Conservation (phyloP, 179 eudicot genomes). For the Beta macrorhiza region DNA sequence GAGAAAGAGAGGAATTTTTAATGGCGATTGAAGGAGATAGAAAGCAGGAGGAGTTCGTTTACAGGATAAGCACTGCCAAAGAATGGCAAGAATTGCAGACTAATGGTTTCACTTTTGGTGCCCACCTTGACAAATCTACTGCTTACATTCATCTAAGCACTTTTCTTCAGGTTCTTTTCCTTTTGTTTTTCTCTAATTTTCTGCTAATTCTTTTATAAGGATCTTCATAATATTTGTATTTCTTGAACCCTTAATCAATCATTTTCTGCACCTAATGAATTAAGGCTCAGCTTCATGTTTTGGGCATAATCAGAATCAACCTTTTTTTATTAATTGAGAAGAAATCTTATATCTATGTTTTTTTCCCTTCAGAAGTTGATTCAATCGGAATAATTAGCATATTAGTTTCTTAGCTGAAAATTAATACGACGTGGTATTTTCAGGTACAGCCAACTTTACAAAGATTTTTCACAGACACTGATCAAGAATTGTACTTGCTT, state of each 20-base stretch:
- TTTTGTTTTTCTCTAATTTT: background rate
- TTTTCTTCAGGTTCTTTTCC: constrained; percentile 58
- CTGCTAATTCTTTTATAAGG: background rate
- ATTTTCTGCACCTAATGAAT: background rate
- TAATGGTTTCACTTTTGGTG: constrained; percentile 50
- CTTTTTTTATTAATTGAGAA: too few relatives aligned
- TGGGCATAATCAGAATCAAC: too few relatives aligned
- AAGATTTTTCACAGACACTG: constrained; percentile 53
- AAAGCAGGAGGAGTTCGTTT: constrained; percentile 48
- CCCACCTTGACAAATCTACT: constrained; percentile 65
- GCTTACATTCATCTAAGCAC: constrained; percentile 79
- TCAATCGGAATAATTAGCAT: background rate
- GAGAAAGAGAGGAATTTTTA: too few relatives aligned
- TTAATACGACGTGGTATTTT: background rate
- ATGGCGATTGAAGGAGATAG: constrained; percentile 7
- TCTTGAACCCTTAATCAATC: background rate
- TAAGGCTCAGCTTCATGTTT: background rate
- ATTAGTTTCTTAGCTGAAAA: background rate
- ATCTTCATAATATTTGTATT: background rate
- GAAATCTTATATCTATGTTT: too few relatives aligned
- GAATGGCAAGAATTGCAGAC: constrained; percentile 72
- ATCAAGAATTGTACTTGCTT: constrained; percentile 64
- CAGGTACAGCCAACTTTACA: constrained; percentile 75
- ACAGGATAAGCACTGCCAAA: constrained; percentile 68
- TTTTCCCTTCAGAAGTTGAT: too few relatives aligned